Base-by-base conservation (phyloP, 768 basidiomycete species). In the Tylopilus sp. region DNA sequence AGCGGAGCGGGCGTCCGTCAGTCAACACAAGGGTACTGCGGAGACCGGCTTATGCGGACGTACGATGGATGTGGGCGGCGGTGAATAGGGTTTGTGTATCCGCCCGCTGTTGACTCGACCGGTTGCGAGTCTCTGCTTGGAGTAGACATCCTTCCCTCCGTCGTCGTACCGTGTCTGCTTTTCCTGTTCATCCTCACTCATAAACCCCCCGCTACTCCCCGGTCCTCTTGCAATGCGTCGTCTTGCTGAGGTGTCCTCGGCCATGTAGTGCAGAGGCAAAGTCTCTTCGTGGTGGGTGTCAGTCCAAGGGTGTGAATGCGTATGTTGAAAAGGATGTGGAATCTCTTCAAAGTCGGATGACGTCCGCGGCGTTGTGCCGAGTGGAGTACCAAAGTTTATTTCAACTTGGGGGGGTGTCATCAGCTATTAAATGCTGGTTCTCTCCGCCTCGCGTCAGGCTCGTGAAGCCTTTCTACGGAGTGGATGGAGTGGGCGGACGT, bases 281-380 rank as follows among this genome's bases (percentile, higher is more conserved):
- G 72, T 72, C 53, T 79, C 78, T 57, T 74, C 68, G 57, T 66
- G 63, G 29, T 59, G 63, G 13, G 36, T 42, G 36, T 70, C 60
- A 55, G 71, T 34, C 71, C 71, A 67, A 49, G 56, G 41, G 45
- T 53, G 66, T 53, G 56, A 54, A 48, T 57, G 65, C 14, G 58
- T 45, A 58, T 71, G 61, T 59, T 63, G 71, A 24, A 72, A 61
- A 34, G 87, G 86, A 55, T 89, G 81, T 14, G 78, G 68, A 54
- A 88, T 73, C 65, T 89, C 78, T 71, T 89, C 86, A 69, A 87
- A 89, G 60, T 89, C 87, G 60, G 80, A 81, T 50, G 83, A 83
- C 45, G 79, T 74, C 63, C 75, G 75, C 40, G 76, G 69, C 40
- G 77, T 71, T 49, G 71, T 70, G 62, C 79, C 78, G 58, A 76